Base-by-base conservation (phyloP, 805 yeast genomes). In the Candida coquimbonensis region DNA sequence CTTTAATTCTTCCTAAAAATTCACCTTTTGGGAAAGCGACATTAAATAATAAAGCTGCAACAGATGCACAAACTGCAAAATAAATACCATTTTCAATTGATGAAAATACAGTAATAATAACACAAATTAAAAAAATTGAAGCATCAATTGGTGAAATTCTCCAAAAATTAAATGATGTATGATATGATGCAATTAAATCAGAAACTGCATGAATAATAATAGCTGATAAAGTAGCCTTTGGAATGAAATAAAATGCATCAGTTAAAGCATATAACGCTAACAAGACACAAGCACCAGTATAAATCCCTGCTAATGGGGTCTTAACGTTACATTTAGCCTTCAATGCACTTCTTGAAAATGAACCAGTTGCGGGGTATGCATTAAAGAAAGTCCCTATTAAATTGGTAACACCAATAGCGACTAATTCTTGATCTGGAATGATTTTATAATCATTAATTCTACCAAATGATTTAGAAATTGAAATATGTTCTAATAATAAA, bases 321-420 rank as follows among this genome's bases (percentile, higher is more conserved):
- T 89, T 78, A 39, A 90, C 97, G 62, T 96, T 95, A 75, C 96
- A 90, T 67, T 90, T 90, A 43, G 95, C 83, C 68, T 91, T 90
- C 57, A 90, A 74, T 8, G 97, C 97, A 39, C 96, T 85, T 71
- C 97, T 82, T 17, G 95, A 86, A 65, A 90, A 90, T 1, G 97
- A 90, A 39, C 97, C 97, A 5, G 97, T 90, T 8, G 96, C 89
- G 9, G 97, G 97, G 64, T 90, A 90, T 8, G 97, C 96, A 59
- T 79, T 75, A 77, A 90, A 90, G 61, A 89, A 87, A 19, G 96
- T 87, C 55, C 96, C 96, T 55, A 90, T 73, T 63, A 90, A 73
- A 67, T 90, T 90, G 44, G 93, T 83, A 39, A 84, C 86, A 59
- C 97, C 97, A 65, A 90, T 90, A 37, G 97, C 96, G 59, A 90